Conservation (phyloP, 768 basidiomycete species). For the Pulveroboletus sp. region DNA sequence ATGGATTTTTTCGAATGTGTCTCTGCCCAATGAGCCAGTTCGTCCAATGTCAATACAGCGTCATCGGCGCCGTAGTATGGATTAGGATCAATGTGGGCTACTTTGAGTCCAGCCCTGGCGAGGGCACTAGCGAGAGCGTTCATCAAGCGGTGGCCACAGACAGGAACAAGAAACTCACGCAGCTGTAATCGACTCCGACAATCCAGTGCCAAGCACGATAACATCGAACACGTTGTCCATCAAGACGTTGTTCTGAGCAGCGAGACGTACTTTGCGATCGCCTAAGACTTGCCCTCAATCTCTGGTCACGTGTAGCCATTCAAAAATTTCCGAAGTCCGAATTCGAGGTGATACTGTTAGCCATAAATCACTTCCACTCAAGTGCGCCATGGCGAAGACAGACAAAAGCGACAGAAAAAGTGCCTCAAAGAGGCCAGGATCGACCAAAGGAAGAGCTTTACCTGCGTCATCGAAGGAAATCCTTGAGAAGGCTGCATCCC, state of each 20-base stretch:
- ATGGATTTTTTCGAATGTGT: conserved; percentile 20
- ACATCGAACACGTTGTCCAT: conserved; percentile 56
- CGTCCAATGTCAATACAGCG: conserved; percentile 78
- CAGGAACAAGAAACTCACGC: conserved; percentile 54
- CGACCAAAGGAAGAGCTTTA: conserved; percentile 19
- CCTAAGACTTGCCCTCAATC: conserved; percentile 25
- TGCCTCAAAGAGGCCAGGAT: conserved; percentile 31
- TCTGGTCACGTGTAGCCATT: conserved; percentile 19
- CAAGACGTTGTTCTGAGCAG: background rate
- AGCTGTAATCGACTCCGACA: conserved; percentile 81
- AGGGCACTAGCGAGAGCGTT: conserved; percentile 55
- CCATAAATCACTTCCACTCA: background rate
- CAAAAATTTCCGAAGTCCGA: conserved; percentile 13
- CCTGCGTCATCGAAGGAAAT: conserved; percentile 41
- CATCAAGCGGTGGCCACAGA: conserved; percentile 1
- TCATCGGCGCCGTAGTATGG: conserved; percentile 81
- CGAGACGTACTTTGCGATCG: background rate
- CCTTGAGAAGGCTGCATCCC: conserved; percentile 37
- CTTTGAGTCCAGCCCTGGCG: conserved; percentile 80
- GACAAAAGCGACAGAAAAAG: conserved; percentile 35
- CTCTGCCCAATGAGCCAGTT: conserved; percentile 69
- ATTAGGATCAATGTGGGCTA: conserved; percentile 85
- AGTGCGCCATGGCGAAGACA: conserved; percentile 35
- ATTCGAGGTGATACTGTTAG: background rate
- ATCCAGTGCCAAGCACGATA: conserved; percentile 70